Evolutionary conservation across 2,329 filamentous ascomycete genomes (phyloP).

Genomic region (Colletotrichum filicis): DNA sequence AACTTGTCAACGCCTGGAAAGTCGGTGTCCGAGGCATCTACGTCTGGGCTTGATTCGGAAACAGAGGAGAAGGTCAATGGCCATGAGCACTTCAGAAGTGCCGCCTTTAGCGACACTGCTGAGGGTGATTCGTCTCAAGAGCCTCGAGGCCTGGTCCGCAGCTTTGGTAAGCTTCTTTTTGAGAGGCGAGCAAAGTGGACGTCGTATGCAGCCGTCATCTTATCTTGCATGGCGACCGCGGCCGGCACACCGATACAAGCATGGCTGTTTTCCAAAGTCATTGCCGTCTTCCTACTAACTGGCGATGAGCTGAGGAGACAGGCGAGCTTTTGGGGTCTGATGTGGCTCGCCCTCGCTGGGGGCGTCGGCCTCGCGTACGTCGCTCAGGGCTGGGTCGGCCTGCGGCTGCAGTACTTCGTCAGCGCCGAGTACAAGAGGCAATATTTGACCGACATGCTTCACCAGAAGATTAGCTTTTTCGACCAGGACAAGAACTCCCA

Average conservation of each 20-base stretch:
- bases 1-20: constrained; percentile 9
- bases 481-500: constrained; percentile 44
- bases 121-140: background rate
- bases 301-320: constrained; percentile 26
- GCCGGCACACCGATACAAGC: constrained; percentile 43
- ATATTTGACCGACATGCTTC: constrained; percentile 44
- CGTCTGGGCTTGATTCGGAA: constrained; percentile 7
- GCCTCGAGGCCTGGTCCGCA: constrained; percentile 24
- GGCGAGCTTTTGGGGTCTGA: constrained; percentile 43
- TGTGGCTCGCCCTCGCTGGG: constrained; percentile 44
- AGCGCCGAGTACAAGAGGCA: constrained; percentile 37
- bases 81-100: background rate
- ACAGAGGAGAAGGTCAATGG: constrained; percentile 6
- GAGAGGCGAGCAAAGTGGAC: constrained; percentile 40
- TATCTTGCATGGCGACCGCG: constrained; percentile 41
- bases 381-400: constrained; percentile 38
- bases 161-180: constrained; percentile 37
- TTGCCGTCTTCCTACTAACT: constrained; percentile 40
- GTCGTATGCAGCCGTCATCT: constrained; percentile 38
- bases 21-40: background rate
- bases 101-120: background rate
- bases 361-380: constrained; percentile 44
- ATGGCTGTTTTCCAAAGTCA: constrained; percentile 43
- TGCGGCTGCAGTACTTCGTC: constrained; percentile 29
- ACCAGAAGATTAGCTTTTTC: constrained; percentile 43